Base-by-base conservation (phyloP, 129 eudicot genomes). In the Artemisia tridentata region DNA sequence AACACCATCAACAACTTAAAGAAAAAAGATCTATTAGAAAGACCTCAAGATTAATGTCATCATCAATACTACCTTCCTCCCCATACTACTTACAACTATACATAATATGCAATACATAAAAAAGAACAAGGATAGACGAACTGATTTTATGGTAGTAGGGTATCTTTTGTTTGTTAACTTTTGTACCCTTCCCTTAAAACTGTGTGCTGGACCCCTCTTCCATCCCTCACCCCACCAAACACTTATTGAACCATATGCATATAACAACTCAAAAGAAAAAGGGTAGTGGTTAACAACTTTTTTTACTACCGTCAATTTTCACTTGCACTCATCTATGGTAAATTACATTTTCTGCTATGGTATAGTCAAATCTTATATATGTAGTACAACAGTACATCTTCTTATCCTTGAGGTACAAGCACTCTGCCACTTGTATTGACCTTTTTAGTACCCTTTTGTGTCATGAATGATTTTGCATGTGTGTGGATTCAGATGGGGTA, bases 81-180 rank as follows among this genome's bases (percentile, higher is more conserved):
- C 75, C 86, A 85, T 85, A 87, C 87, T 85, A 83, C 80, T 85
- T 84, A 86, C 90, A 84, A 88, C 67, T 78, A 80, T 88, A 81
- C 77, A 82, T 83, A 77, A 80, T 79, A 79, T 85, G 90, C 86
- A 79, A 80, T 83, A 88, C 86, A 85, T 86, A 81, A 75, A 64
- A 83, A 84, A 49, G 63, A 69, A 63, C 59, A 71, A 88, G 85
- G 89, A 85, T 88, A 86, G 85, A 75, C 82, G 95, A 84, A 80
- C 88, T 86, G 86, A 88, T 87, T 68, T 83, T 75, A 91, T 76
- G 90, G 78, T 85, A 79, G 87, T 83, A 87, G 96, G 92, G 81
- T 76, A 62, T 78, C 79, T 74, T 63, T 83, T 63, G 71, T 76
- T 82, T 82, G 75, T 84, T 82, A 62, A 81, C 85, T 65, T 91